Evolutionary conservation across 495 filamentous ascomycete species (phyloP), one percentile per base, ranked within the genome.

Genomic region (Articulospora tetracladia): DNA sequence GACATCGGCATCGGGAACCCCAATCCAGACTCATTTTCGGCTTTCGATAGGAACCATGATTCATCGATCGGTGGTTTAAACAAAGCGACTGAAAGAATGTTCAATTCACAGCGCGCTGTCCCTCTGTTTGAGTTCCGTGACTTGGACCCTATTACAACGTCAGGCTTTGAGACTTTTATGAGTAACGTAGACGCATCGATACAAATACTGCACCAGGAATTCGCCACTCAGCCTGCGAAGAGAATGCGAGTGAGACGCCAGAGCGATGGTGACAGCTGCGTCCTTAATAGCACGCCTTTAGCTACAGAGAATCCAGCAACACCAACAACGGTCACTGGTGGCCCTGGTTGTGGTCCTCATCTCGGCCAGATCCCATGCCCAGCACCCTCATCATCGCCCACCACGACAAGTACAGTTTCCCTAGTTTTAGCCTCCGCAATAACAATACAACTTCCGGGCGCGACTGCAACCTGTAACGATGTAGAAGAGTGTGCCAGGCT

Each of bases 91-190:
- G 53, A 56, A 25, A 56, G 26, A 12, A 56, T 56, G 53, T 56
- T 22, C 34, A 41, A 46, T 20, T 56, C 53, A 22, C 32, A 56
- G 53, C 53, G 53, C 30, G n/a, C 53, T 41, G 53, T 56, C 20
- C 53, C 53, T 34, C 46, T 56, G 53, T 56, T 56, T 25, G 53
- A 56, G 30, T 56, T 56, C 25, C n/a, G 53, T 15, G 53, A 56
- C 25, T 27, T 56, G 32, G 3, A 46, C 34, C 25, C 53, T 22
- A 12, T 25, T 41, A 3, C 1, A 36, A 56, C 53, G 32, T 10
- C 53, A 25, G 53, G 2, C 0, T 44, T 56, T 22, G 34, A 46
- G 30, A 44, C 11, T 20, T 56, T 56, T 25, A 56, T 56, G 53
- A 22, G 32, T 20, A n/a, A 24, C 19, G 53, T 56, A 22, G 53